Conservation (phyloP, 139 green algal species). For the Deuterostichococcus epilithicus region DNA sequence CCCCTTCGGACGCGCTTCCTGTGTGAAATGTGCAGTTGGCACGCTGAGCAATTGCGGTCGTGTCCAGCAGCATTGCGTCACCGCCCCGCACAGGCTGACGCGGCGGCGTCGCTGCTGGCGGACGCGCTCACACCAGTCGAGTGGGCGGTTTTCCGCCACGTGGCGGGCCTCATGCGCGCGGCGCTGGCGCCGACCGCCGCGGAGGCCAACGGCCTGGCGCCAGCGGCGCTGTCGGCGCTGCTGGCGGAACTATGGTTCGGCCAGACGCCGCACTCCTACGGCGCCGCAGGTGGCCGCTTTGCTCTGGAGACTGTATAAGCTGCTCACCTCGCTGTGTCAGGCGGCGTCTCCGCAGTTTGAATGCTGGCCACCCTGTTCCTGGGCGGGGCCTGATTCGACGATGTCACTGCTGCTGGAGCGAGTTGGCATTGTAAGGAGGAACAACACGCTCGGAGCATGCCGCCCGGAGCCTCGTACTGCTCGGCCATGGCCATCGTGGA, state of each 20-base stretch:
- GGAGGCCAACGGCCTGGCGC: constrained; percentile 8
- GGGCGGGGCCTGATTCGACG: too few relatives aligned
- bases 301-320: too few relatives aligned
- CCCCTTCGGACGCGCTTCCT: too few relatives aligned
- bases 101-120: constrained; percentile 16
- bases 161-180: constrained; percentile 6
- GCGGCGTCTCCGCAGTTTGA: too few relatives aligned
- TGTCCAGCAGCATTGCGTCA: background rate
- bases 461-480: background rate
- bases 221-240: constrained; percentile 6
- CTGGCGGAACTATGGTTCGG: constrained; percentile 23
- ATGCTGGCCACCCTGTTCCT: background rate
- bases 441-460: too few relatives aligned
- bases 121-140: constrained; percentile 20
- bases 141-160: constrained; percentile 22
- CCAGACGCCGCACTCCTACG: background rate
- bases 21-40: too few relatives aligned
- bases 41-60: too few relatives aligned
- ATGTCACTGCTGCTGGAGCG: too few relatives aligned
- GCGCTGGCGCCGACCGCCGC: background rate
- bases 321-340: too few relatives aligned
- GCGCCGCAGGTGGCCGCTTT: constrained; percentile 3
- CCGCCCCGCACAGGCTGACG: background rate
- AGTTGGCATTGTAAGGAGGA: too few relatives aligned
- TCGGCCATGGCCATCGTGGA: background rate